Evolutionary conservation across 2,329 filamentous ascomycete genomes (phyloP), one percentile per base, ranked within the genome.

Genomic region (Fusarium sp.): DNA sequence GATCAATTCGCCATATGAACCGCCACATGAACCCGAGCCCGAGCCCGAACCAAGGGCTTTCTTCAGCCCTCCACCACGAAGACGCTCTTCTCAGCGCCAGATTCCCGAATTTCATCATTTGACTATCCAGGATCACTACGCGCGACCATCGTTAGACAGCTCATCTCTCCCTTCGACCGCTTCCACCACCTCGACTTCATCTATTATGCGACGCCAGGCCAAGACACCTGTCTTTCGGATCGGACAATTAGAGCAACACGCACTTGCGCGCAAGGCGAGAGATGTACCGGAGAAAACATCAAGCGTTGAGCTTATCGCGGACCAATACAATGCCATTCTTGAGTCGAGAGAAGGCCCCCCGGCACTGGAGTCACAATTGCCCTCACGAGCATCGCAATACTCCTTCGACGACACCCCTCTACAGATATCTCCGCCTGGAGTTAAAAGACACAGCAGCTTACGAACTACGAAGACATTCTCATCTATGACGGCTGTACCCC

Each of bases 151-250:
- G 5, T 62, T 74, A 10, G 73, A 75, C 29, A 72, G 58, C 21
- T 67, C 69, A 15, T 72, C 70, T 11, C 61, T 73, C 10, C 69
- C 72, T 17, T 80, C 62, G 66, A 76, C 33, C 76, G 83, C 66
- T 76, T 84, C 60, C 66, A 75, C 54, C 39, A 75, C 68, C 10
- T 74, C 72, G 18, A 73, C 70, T 9, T 54, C 66, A 54, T 77
- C 76, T 4, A 74, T 73, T 9, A 78, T 79, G 67, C 80, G 83
- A 56, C 80, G 82, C 29, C 81, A 82, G 50, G 82, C 83, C 37
- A 87, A 86, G 72, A 86, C 84, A 3, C 84, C 84, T 0, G 82
- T 86, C 21, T 79, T 79, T 40, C 76, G 77, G 11, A 83, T 86
- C 57, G 83, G 83, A 15, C 84, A 86, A 67, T 76, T 84, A 4